Evolutionary conservation across 2,329 filamentous ascomycete genomes (phyloP).

Genomic region (Aspergillus flavus): DNA sequence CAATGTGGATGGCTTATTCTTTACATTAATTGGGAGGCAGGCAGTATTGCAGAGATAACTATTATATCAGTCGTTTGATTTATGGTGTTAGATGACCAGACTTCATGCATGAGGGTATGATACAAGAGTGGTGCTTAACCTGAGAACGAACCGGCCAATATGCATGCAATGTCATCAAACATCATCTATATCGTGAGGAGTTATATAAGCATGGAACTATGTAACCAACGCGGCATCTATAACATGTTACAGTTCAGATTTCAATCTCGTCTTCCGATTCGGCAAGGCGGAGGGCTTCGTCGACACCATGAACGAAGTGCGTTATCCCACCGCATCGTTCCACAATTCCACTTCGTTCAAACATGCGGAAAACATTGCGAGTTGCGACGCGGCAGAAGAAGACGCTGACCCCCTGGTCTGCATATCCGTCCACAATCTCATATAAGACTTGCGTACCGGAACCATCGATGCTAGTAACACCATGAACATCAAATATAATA

Average conservation of each 20-base stretch:
- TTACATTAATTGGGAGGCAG: neutral
- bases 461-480: conserved; percentile 92
- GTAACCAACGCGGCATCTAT: neutral
- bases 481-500: conserved; percentile 95
- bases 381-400: conserved; percentile 58
- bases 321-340: conserved; percentile 74
- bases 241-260: conserved; percentile 18
- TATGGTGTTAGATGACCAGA: neutral
- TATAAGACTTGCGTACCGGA: conserved; percentile 88
- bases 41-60: neutral
- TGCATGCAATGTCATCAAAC: conserved; percentile 9
- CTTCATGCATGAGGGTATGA: neutral
- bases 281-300: conserved; percentile 79
- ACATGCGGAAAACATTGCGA: conserved; percentile 68
- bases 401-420: conserved; percentile 68
- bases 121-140: neutral
- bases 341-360: conserved; percentile 81
- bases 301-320: conserved; percentile 81
- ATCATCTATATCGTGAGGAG: conserved; percentile 1
- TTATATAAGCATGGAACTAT: neutral
- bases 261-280: conserved; percentile 66
- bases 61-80: neutral
- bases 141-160: neutral
- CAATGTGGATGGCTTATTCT: neutral
- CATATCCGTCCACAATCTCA: conserved; percentile 83